Evolutionary conservation across 2,329 filamentous ascomycete genomes (phyloP).

Genomic region (Annulohypoxylon truncatum): DNA sequence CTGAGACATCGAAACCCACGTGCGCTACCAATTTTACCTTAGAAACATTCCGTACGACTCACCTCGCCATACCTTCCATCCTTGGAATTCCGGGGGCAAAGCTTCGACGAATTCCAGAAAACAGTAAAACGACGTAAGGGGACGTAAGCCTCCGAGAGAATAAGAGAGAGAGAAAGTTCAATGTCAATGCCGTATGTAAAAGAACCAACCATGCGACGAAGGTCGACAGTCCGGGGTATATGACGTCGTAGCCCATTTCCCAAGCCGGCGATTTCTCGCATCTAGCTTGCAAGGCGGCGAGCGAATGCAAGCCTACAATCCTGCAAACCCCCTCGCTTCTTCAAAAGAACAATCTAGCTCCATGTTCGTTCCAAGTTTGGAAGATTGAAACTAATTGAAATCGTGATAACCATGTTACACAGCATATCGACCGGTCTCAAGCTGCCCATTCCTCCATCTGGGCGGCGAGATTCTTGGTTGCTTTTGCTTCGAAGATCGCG

Average conservation of each 20-base stretch:
- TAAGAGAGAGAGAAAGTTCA: too few species aligned
- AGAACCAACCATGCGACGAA: background rate
- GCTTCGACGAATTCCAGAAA: background rate
- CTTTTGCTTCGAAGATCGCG: slow-evolving; percentile 28
- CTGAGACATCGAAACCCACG: slow-evolving; percentile 10
- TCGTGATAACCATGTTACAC: too few species aligned
- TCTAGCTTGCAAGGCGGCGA: too few species aligned
- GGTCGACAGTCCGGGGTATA: slow-evolving; percentile 31
- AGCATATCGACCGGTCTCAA: background rate
- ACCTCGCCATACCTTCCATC: background rate
- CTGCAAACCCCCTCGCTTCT: too few species aligned
- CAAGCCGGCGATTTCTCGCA: background rate
- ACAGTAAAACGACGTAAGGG: background rate
- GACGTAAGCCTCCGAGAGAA: background rate
- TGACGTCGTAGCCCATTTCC: slow-evolving; percentile 17
- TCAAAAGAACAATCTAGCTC: background rate
- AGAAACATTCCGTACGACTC: slow-evolving; percentile 6
- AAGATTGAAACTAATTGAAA: too few species aligned
- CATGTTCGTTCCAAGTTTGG: background rate
- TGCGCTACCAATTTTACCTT: slow-evolving; percentile 1
- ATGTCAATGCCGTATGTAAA: background rate
- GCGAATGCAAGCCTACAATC: background rate
- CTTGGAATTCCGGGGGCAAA: background rate
- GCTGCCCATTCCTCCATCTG: background rate
- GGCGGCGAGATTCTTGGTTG: background rate